Conservation (phyloP, 345 rosid genomes). For the Gossypium anomalum region DNA sequence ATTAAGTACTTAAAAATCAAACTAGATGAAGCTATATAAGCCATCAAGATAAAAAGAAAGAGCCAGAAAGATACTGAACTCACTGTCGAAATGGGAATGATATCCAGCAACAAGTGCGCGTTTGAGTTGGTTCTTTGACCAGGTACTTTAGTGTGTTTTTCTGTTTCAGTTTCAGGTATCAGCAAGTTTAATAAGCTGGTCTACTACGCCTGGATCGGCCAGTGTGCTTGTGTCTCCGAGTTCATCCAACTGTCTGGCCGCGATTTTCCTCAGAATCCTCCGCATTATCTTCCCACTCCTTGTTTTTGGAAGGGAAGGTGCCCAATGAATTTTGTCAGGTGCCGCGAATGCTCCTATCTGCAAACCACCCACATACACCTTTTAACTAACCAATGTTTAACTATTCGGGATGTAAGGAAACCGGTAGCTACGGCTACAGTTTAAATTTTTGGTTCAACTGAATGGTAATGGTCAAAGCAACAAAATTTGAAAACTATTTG, state of each 20-base stretch:
- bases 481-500: no score
- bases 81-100: background rate
- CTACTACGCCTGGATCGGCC: constrained; percentile 80
- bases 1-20: background rate
- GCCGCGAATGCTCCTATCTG: constrained; percentile 98
- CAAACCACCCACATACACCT: background rate
- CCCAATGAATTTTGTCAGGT: constrained; percentile 94
- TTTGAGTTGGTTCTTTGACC: background rate
- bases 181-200: constrained; percentile 69
- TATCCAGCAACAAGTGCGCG: no score
- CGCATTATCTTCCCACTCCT: constrained; percentile 99
- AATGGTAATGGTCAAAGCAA: no score
- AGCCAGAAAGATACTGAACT: background rate
- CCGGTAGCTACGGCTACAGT: background rate
- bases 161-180: constrained; percentile 34
- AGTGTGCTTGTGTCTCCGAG: constrained; percentile 93
- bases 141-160: background rate
- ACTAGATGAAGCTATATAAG: background rate
- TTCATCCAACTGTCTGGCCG: constrained; percentile 76
- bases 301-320: constrained; percentile 91
- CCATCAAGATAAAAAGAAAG: background rate
- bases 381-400: background rate
- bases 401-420: background rate
- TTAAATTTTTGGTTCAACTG: no score
- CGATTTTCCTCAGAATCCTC: constrained; percentile 89